Base-by-base conservation (phyloP, 2,329 filamentous ascomycete genomes). In the Colletotrichum falcatum region DNA sequence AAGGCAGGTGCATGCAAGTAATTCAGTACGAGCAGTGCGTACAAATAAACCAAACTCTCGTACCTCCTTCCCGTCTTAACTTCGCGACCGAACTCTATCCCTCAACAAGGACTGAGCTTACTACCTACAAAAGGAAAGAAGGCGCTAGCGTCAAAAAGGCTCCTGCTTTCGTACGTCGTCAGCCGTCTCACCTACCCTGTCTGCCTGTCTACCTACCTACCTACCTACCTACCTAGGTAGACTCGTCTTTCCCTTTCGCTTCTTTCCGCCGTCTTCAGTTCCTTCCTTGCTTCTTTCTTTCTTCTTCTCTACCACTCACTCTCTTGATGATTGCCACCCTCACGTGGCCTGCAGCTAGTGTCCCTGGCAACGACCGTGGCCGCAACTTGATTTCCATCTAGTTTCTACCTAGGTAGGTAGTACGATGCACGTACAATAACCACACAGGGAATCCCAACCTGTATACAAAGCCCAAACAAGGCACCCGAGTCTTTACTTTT, bases 221-320 rank as follows among this genome's bases (percentile, higher is more conserved):
- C 30, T 33, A 33, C 30, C 30, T 33, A 33, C 4, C 4, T 33
- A 33, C 4, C 30, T 33, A 33, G 30, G 7, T 7, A 26, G 44
- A 33, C 26, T 23, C 20, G 6, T 23, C 35, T 33, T 30, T 26
- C 26, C 26, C 35, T n/a, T 20, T 12, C 58, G 28, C 23, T 48
- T 42, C 26, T 18, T 30, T 6, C 14, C n/a, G 37, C n/a, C 12
- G 23, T 14, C 53, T 53, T 26, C 49, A 18, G 2, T 56, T 28
- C 14, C 23, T 23, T 14, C 5, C 8, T 37, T 48, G 42, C 33
- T 33, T 37, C 42, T 49, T 49, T 26, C 5, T 37, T 48, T 39
- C 33, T 33, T 37, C 42, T 61, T 49, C 42, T 37, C 30, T 61
- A 28, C n/a, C 58, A 49, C 20, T n/a, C 58, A n/a, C 58, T 28